Evolutionary conservation across 441 rosid genomes (phyloP), one percentile per base, ranked within the genome.

Genomic region (Syzygium syzygioides): DNA sequence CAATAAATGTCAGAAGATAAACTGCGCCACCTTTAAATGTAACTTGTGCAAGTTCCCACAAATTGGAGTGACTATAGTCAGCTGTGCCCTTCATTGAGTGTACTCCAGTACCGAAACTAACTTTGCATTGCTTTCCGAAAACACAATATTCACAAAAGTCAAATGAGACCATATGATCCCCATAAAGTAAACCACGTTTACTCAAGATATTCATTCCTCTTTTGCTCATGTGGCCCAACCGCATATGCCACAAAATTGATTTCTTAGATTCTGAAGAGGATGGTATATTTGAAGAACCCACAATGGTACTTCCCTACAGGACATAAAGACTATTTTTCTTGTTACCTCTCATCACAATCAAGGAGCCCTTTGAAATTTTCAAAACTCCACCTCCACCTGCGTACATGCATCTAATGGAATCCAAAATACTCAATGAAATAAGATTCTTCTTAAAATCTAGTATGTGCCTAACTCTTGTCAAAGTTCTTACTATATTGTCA

Each of bases 151-250:
- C 18, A 0, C 25, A 66, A 66, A 66, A 5, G 76, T 32, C 45
- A 32, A 32, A 6, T 32, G 6, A 17, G 20, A 32, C 1, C 18
- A 3, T 9, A 17, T 15, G 76, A 0, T 66, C 1, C 1, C 25
- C 6, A 32, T 1, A 66, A 9, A 17, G 25, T 2, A 32, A 66
- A 32, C 6, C 7, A 9, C 2, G 0, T 18, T 66, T 32, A 32
- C 45, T 32, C 1, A 32, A 32, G 3, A 5, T 32, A 32, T 0
- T 9, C 79, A 9, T 32, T 30, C 6, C 17, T 28, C 32, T 60
- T 28, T 60, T 5, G 9, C 66, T 60, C 9, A 60, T 14, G 4
- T 60, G 32, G 2, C 66, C 18, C 4, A 28, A 60, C 1, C 6
- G 4, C 17, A 60, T 13, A 60, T 41, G 1, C 45, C 45, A 41